A percentile compares a stretch with the other conserved stretches of the same genome.
phyloP scores from a whole-genome alignment of 495 filamentous ascomycete species.

The Bathelium albidoporum region DNA sequence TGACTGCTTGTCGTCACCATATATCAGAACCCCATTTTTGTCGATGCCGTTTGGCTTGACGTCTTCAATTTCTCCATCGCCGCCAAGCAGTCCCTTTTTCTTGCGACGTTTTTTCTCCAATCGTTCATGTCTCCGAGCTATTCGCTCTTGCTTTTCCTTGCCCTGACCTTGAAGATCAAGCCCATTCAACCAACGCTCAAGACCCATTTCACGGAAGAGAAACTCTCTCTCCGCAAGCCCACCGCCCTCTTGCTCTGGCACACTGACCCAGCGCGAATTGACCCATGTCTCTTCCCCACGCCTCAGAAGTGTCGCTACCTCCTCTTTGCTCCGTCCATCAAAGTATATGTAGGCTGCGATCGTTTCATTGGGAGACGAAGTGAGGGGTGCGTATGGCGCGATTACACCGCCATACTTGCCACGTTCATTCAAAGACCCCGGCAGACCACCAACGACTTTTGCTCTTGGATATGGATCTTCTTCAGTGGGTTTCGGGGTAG shows the following conservation, averaged over 20 bases:
- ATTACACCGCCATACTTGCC: conserved; percentile 49
- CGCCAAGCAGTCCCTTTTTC: conserved; percentile 37
- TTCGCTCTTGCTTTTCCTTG: conserved; percentile 71
- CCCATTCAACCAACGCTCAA: conserved; percentile 92
- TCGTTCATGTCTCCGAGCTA: conserved; percentile 75
- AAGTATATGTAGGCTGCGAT: conserved; percentile 99
- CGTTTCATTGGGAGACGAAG: conserved; percentile 83
- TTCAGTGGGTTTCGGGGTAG: conserved; percentile 61
- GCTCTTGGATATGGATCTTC: conserved; percentile 65
- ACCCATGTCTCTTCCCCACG: conserved; percentile 98
- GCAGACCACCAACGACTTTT: conserved; percentile 63
- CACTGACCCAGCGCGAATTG: conserved; percentile 92
- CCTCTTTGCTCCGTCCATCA: conserved; percentile 88
- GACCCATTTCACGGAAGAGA: conserved; percentile 89
- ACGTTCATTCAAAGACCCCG: conserved; percentile 44
- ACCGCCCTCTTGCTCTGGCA: conserved; percentile 81
- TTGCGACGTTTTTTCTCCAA: conserved; percentile 75
- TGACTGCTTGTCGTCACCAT: conserved; percentile 60
- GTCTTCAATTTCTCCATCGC: conserved; percentile 33
- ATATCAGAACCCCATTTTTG: conserved; percentile 57
- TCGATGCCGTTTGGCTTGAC: conserved; percentile 37
- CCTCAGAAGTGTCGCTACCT: conserved; percentile 87
- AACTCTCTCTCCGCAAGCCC: conserved; percentile 95
- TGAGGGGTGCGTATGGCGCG: conserved; percentile 81
- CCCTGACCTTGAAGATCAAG: conserved; percentile 72